phyloP scores from a whole-genome alignment of 768 basidiomycete genomes.

The Hydnomerulius pinastri region DNA sequence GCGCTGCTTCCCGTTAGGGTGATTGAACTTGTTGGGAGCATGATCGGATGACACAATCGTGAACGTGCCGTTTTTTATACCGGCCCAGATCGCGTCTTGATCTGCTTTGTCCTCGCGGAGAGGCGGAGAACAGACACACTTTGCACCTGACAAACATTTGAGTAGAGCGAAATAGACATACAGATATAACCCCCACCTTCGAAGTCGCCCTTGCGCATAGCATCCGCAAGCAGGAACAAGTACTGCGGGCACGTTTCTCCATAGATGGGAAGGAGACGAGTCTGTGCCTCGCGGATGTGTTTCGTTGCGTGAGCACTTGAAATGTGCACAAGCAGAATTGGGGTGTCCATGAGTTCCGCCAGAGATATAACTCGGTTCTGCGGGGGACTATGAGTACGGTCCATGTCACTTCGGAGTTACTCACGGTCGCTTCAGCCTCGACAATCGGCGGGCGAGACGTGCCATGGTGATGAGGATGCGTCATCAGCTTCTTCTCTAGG shows the following conservation, averaged over 20 bases:
- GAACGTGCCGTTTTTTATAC: constrained; percentile 24
- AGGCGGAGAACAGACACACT: constrained; percentile 20
- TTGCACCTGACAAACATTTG: constrained; percentile 8
- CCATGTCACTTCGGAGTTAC: not conserved
- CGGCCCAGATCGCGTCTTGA: constrained; percentile 18
- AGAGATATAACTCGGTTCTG: constrained; percentile 13
- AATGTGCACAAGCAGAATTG: constrained; percentile 19
- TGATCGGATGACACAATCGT: constrained; percentile 35
- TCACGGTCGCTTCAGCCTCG: constrained; percentile 17
- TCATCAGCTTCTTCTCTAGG: constrained; percentile 15
- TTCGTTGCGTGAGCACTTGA: constrained; percentile 13
- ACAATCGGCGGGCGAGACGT: constrained; percentile 19
- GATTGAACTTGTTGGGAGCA: constrained; percentile 30
- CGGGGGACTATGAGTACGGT: not conserved
- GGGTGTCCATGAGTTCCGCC: constrained; percentile 21
- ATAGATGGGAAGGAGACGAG: constrained; percentile 19
- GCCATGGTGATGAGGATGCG: constrained; percentile 18
- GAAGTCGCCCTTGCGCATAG: constrained; percentile 16
- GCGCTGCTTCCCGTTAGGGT: constrained; percentile 28
- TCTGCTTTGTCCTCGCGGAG: constrained; percentile 14
- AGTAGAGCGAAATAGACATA: not conserved
- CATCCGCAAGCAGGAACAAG: constrained; percentile 14
- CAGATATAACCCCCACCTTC: constrained; percentile 5
- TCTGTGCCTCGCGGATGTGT: constrained; percentile 18
- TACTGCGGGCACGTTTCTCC: constrained; percentile 23